A percentile compares a stretch with the other conserved stretches of the same genome.
These are phyloP conservation scores for Populus tremula DNA, from an alignment of 345 rosid genomes.

Conservation along the genomic window DNA sequence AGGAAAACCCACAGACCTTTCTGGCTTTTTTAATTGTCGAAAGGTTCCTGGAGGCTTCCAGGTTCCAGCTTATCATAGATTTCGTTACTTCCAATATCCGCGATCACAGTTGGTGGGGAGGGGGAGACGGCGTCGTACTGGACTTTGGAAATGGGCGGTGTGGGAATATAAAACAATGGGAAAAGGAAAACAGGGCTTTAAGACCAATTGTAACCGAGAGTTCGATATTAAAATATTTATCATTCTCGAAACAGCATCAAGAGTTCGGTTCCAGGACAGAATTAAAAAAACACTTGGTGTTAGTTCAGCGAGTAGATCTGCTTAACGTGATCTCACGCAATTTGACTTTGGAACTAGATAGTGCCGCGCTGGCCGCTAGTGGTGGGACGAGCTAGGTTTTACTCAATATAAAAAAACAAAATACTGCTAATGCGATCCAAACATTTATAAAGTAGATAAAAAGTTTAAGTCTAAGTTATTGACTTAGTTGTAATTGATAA, in stretches of 20 bases:
- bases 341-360: too few relatives aligned
- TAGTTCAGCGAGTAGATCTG: not conserved
- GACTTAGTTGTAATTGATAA: too few relatives aligned
- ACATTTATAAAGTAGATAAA: too few relatives aligned
- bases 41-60: not conserved
- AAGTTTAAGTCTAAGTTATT: too few relatives aligned
- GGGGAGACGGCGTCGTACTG: not conserved
- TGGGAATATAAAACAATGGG: not conserved
- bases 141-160: not conserved
- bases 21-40: not conserved
- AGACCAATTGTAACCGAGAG: not conserved
- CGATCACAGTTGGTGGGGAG: not conserved
- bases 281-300: not conserved
- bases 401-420: too few relatives aligned
- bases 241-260: not conserved
- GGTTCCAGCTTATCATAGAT: not conserved
- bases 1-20: not conserved
- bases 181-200: not conserved
- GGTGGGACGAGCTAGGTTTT: too few relatives aligned
- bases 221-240: not conserved
- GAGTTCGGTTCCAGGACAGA: not conserved
- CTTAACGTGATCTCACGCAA: not conserved
- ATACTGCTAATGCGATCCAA: too few relatives aligned
- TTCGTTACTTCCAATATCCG: not conserved
- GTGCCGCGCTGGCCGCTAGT: too few relatives aligned